Evolutionary conservation across 2,329 filamentous ascomycete species (phyloP).

Genomic region (Hymenoscyphus fraxineus): DNA sequence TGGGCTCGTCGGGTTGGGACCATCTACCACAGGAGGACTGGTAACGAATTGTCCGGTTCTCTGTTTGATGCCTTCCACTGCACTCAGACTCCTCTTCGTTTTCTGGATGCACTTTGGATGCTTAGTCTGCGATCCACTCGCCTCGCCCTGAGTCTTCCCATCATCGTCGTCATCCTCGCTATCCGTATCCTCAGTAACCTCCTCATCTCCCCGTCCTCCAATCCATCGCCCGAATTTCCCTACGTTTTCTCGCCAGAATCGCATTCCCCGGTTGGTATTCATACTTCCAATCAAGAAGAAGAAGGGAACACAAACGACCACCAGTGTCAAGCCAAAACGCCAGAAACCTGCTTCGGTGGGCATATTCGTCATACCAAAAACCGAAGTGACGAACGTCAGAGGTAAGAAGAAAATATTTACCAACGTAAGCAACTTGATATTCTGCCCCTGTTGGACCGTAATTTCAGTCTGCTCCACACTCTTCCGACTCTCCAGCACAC

Average conservation of each 20-base stretch:
- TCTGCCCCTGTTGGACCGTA: constrained; percentile 55
- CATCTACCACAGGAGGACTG: background rate
- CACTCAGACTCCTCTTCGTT: background rate
- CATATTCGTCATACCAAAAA: constrained; percentile 53
- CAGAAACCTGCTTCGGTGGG: constrained; percentile 42
- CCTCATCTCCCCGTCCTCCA: background rate
- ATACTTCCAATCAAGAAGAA: constrained; percentile 45
- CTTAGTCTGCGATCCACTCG: background rate
- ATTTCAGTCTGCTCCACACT: constrained; percentile 53
- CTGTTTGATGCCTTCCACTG: constrained; percentile 5
- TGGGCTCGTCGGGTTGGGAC: background rate
- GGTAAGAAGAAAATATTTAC: constrained; percentile 60
- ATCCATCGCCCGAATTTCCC: background rate
- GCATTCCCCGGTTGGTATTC: constrained; percentile 38
- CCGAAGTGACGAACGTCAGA: constrained; percentile 57
- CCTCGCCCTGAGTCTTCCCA: background rate
- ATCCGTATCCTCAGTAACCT: background rate
- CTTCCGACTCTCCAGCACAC: constrained; percentile 56
- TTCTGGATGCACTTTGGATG: background rate
- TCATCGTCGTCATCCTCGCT: background rate
- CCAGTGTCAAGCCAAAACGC: constrained; percentile 40
- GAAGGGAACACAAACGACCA: constrained; percentile 45
- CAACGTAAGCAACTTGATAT: constrained; percentile 57
- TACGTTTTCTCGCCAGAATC: constrained; percentile 28
- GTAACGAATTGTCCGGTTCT: constrained; percentile 4